These are phyloP conservation scores for Aspergillus kassunensis DNA, from an alignment of 495 filamentous ascomycete genomes.

Conservation along the genomic window DNA sequence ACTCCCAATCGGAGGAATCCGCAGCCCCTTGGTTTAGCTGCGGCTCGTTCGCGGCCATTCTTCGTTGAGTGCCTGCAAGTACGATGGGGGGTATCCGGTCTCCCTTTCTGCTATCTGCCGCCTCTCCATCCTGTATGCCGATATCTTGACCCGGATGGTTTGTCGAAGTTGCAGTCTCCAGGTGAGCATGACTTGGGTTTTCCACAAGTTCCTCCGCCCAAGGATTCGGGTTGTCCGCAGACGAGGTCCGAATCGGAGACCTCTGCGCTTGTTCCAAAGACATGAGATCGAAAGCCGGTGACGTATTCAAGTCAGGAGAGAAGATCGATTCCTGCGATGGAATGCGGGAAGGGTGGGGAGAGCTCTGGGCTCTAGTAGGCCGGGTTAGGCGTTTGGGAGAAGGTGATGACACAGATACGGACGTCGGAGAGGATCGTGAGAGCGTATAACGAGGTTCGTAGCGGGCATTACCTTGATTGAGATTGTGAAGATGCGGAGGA, in stretches of 20 bases:
- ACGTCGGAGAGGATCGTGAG: constrained; percentile 26
- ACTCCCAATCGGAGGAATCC: constrained; percentile 22
- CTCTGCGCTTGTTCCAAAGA: constrained; percentile 41
- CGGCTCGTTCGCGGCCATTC: constrained; percentile 25
- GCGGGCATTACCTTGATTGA: constrained; percentile 32
- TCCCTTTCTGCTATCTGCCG: constrained; percentile 8
- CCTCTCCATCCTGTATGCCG: constrained; percentile 5
- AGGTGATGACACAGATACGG: constrained; percentile 29
- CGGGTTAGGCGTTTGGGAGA: constrained; percentile 31
- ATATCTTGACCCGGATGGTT: constrained; percentile 3
- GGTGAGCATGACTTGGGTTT: constrained; percentile 13
- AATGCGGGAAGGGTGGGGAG: constrained; percentile 24
- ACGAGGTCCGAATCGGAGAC: constrained; percentile 35
- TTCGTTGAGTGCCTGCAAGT: constrained; percentile 24
- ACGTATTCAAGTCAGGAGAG: constrained; percentile 42
- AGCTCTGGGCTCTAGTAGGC: constrained; percentile 25
- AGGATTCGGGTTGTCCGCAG: constrained; percentile 26
- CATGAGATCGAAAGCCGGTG: constrained; percentile 43
- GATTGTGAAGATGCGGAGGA: constrained; percentile 39
- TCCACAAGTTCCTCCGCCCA: constrained; percentile 35
- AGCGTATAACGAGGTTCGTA: constrained; percentile 22
- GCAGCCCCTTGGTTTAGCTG: constrained; percentile 9
- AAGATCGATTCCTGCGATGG: constrained; percentile 38
- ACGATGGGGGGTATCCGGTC: constrained; percentile 24
- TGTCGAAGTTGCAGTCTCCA: background rate